These are phyloP conservation scores for Periconia digitata DNA, from an alignment of 2,329 filamentous ascomycete genomes.

Conservation along the genomic window DNA sequence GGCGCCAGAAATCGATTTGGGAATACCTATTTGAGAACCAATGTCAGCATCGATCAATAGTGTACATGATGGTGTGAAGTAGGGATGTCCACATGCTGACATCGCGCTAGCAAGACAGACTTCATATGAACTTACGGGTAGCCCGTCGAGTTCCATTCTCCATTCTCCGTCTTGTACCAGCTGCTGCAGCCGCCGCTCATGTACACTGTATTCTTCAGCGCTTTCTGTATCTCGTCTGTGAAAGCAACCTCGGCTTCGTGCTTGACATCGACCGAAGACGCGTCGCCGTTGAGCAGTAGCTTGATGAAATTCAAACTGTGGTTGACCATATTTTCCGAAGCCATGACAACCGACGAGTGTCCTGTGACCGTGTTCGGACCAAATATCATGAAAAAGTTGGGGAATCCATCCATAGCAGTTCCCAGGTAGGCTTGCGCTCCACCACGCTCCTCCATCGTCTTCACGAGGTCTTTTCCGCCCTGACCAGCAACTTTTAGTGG, in stretches of 20 bases:
- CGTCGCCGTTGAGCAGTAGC: conserved; percentile 80
- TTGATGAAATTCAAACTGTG: conserved; percentile 62
- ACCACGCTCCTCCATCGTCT: conserved; percentile 61
- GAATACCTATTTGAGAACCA: conserved; percentile 25
- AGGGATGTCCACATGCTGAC: neutral
- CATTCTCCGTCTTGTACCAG: conserved; percentile 76
- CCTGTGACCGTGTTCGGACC: conserved; percentile 66
- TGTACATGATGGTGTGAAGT: conserved; percentile 9
- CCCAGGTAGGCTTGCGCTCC: conserved; percentile 64
- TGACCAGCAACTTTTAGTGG: conserved; percentile 57
- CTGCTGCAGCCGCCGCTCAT: conserved; percentile 51
- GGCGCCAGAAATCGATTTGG: conserved; percentile 54
- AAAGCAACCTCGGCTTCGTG: conserved; percentile 74
- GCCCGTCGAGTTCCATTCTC: conserved; percentile 71
- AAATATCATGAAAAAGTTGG: conserved; percentile 66
- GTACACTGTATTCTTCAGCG: conserved; percentile 56
- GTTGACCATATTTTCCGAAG: conserved; percentile 63
- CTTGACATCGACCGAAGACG: conserved; percentile 81
- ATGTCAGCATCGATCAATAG: neutral
- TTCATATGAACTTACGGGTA: conserved; percentile 55
- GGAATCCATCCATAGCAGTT: conserved; percentile 60
- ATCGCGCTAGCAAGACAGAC: neutral
- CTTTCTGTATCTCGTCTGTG: conserved; percentile 46
- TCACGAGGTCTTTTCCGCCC: conserved; percentile 52
- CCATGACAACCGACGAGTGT: conserved; percentile 62